These are phyloP conservation scores for Aspergillus conjunctus DNA, from an alignment of 495 filamentous ascomycete species.

Conservation along the genomic window DNA sequence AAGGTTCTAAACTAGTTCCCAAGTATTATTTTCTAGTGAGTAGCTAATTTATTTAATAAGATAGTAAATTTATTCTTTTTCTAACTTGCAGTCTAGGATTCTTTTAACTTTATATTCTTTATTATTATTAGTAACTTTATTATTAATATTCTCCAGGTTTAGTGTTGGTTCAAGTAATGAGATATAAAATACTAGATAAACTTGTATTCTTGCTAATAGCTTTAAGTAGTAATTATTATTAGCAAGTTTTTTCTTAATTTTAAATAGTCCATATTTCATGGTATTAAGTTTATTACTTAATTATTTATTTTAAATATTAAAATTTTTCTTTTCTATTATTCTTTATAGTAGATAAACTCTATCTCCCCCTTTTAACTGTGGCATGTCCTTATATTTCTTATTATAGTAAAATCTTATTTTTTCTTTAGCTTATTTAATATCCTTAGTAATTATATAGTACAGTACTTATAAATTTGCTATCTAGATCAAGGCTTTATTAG, in stretches of 20 bases:
- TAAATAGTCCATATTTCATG: slow-evolving; percentile 14
- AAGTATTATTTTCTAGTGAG: no score
- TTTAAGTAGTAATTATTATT: slow-evolving; percentile 12
- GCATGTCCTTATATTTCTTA: no score
- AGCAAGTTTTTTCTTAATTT: slow-evolving; percentile 7
- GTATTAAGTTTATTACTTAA: slow-evolving; percentile 9
- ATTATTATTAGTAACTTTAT: no score
- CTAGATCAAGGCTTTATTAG: slow-evolving; percentile 5
- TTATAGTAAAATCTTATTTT: slow-evolving; percentile 2
- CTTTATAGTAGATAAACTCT: slow-evolving; percentile 12
- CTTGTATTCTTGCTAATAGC: slow-evolving; percentile 4
- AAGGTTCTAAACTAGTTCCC: no score
- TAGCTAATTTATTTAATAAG: no score
- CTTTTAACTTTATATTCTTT: no score
- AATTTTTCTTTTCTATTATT: no score
- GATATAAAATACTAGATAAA: slow-evolving; percentile 7
- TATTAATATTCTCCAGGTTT: no score
- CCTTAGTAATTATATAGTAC: slow-evolving; percentile 1
- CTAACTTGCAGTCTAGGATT: no score
- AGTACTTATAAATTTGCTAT: neutral
- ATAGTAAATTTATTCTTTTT: no score
- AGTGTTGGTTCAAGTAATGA: no score
- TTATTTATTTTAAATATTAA: slow-evolving; percentile 8
- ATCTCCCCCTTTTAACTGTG: slow-evolving; percentile 7
- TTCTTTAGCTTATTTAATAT: slow-evolving; percentile 6